Evolutionary conservation across 768 basidiomycete species (phyloP), one percentile per base, ranked within the genome.

Genomic region (Tulasnella sp.): DNA sequence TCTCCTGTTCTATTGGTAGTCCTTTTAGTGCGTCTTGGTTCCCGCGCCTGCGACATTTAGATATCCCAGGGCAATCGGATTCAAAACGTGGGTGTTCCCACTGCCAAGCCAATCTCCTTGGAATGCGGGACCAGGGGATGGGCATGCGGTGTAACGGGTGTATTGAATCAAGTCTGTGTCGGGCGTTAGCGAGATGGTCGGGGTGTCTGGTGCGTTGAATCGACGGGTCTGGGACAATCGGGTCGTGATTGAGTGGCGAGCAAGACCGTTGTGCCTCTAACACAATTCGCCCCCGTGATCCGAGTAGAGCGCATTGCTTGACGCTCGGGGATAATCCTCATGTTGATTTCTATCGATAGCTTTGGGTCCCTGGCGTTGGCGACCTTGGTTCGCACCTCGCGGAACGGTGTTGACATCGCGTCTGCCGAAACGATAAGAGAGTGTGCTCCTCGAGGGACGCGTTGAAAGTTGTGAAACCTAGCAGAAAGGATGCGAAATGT

Each of bases 101-200:
- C n/a, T n/a, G n/a, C n/a, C n/a, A n/a, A n/a, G n/a, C n/a, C 95
- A 97, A 85, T 97, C 95, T 81, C 91, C 89, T 71, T 88, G 86
- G 84, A 93, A 97, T 84, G 97, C 95, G 86, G 93, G 90, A 0
- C 90, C 89, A 76, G 91, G 87, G 2, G 92, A 93, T 1, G 96
- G 96, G 84, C 97, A 95, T 79, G 91, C 89, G 39, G 91, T 89
- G 73, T 92, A 92, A 36, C 94, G 87, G 74, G 96, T 90, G 89
- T 91, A 94, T 86, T 96, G 90, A 84, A 97, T 97, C 94, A 98
- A 95, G 48, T 88, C 86, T 8, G 96, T 91, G 81, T 96, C 85
- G 97, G 96, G 27, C 94, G 90, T 96, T 95, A 97, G 82, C 94
- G 91, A 75, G 87, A 88, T 14, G 90, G 90, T 81, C n/a, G 93